Evolutionary conservation across 2,329 filamentous ascomycete genomes (phyloP).

Genomic region (Pseudogymnoascus sp.): DNA sequence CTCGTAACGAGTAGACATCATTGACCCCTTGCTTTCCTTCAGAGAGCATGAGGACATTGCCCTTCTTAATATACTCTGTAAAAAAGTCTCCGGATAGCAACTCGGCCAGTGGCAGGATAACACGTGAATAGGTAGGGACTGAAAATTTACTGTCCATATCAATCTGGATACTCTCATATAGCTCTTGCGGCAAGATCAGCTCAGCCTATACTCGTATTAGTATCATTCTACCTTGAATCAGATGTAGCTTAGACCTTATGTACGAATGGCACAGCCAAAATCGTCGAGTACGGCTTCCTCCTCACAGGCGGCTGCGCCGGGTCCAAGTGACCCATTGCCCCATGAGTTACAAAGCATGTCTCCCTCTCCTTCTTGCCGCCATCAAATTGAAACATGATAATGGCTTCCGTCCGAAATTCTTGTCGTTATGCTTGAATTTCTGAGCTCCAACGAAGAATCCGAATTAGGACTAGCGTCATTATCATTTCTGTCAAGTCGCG

Average conservation of each 20-base stretch:
- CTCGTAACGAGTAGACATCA: slow-evolving; percentile 63
- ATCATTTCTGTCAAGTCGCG: background rate
- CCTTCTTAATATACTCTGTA: slow-evolving; percentile 70
- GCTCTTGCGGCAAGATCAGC: slow-evolving; percentile 62
- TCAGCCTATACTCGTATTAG: slow-evolving; percentile 45
- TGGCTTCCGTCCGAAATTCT: slow-evolving; percentile 1
- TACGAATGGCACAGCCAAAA: slow-evolving; percentile 59
- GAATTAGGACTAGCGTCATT: background rate
- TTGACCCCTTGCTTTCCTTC: slow-evolving; percentile 65
- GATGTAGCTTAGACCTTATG: slow-evolving; percentile 48
- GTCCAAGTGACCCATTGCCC: slow-evolving; percentile 63
- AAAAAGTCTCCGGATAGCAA: slow-evolving; percentile 73
- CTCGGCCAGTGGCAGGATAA: slow-evolving; percentile 66
- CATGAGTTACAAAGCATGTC: slow-evolving; percentile 71
- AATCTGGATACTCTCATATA: slow-evolving; percentile 47
- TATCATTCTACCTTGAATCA: background rate
- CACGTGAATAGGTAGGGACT: slow-evolving; percentile 52
- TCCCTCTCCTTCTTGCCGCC: slow-evolving; percentile 34
- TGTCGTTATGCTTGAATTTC: background rate
- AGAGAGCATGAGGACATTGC: slow-evolving; percentile 74
- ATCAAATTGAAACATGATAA: slow-evolving; percentile 38
- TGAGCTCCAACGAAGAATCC: background rate
- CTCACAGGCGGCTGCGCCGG: slow-evolving; percentile 63
- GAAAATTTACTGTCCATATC: slow-evolving; percentile 41
- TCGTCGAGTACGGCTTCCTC: slow-evolving; percentile 67